phyloP scores from a whole-genome alignment of 2,329 filamentous ascomycete genomes.

The Polychaeton citri region DNA sequence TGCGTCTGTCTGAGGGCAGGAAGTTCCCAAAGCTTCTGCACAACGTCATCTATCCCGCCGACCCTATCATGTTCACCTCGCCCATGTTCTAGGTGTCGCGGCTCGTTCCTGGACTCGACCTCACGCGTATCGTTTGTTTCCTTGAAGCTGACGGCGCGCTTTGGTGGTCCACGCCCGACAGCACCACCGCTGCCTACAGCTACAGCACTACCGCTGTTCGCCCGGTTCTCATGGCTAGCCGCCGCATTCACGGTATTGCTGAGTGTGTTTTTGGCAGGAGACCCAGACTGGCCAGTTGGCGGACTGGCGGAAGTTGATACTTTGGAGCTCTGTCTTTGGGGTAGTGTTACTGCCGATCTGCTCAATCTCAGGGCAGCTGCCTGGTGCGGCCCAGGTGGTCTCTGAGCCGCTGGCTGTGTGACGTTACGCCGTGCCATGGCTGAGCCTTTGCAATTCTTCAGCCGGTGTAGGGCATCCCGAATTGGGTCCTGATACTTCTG shows the following conservation, averaged over 20 bases:
- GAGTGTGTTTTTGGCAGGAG: neutral
- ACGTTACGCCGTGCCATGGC: neutral
- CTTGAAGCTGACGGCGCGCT: neutral
- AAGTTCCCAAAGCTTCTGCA: neutral
- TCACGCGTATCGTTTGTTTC: neutral
- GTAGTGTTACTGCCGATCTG: neutral
- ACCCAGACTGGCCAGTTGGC: neutral
- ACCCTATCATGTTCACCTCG: neutral
- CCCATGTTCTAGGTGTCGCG: neutral
- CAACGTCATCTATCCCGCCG: neutral
- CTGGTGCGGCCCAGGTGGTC: neutral
- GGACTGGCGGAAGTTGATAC: neutral
- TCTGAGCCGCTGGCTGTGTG: neutral
- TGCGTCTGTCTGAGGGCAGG: neutral
- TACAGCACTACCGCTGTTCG: neutral
- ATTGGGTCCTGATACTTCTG: conserved; percentile 21
- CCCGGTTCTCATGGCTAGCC: neutral
- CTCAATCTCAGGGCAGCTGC: neutral
- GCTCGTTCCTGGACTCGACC: neutral
- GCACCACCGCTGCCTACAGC: neutral
- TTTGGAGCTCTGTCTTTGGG: neutral
- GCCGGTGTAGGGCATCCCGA: conserved; percentile 15
- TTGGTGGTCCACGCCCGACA: neutral
- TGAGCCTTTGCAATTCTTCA: conserved; percentile 11
- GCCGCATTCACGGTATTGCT: neutral